Base-by-base conservation (phyloP, 176 grass and related monocot species). In the Alopecurus myosuroides region DNA sequence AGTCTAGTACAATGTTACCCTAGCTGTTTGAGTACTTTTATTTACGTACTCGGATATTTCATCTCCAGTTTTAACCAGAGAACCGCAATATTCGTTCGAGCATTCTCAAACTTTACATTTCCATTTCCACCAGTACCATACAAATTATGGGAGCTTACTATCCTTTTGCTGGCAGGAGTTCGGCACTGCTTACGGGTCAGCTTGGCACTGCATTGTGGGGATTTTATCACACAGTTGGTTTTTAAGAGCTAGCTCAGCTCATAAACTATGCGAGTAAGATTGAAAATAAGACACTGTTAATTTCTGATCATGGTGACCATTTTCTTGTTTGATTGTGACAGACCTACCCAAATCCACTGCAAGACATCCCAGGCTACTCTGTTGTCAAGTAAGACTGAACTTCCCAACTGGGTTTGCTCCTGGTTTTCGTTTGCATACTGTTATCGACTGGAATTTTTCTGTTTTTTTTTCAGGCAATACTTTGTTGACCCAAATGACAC, bases 171-270 rank as follows among this genome's bases (percentile, higher is more conserved):
- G 81, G 35, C 91, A 98, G 97, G 97, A 98, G 49, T 98, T 95
- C 49, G 97, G 94, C 63, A 75, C 85, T n/a, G 74, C 93, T 28
- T 98, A 96, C 48, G 97, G 93, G 6, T 86, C 97, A 80, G 97
- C 93, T 78, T 98, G 97, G 97, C 97, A 98, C 81, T 98, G 93
- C 91, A 98, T 98, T 63, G 93, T 98, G 23, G 97, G 97, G 55
- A 96, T n/a, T n/a, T n/a, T n/a, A n/a, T n/a, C n/a, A n/a, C n/a
- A n/a, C n/a, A n/a, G n/a, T n/a, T n/a, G n/a, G n/a, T n/a, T n/a
- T n/a, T n/a, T n/a, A n/a, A n/a, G n/a, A n/a, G n/a, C n/a, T n/a
- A n/a, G n/a, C n/a, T n/a, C n/a, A n/a, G n/a, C n/a, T n/a, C n/a
- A n/a, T n/a, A n/a, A n/a, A n/a, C n/a, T n/a, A n/a, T n/a, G n/a